phyloP scores from a whole-genome alignment of 73 alveolate genomes.

The Symbiodinium natans region DNA sequence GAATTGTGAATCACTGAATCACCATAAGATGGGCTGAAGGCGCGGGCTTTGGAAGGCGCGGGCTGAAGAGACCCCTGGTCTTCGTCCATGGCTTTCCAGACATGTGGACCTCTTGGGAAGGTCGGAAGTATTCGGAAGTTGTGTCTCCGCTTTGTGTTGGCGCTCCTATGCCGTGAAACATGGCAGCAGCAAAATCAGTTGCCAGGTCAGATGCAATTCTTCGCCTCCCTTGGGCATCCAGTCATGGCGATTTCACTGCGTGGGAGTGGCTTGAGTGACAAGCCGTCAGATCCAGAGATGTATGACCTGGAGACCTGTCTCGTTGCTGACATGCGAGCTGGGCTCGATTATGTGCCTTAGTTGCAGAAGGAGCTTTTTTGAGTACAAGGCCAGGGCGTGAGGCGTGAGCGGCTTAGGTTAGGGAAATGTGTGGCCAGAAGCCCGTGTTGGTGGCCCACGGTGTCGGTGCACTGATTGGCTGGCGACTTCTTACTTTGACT shows the following conservation, averaged over 20 bases:
- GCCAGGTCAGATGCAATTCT: not conserved
- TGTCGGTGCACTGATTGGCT: not conserved
- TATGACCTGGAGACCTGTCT: not conserved
- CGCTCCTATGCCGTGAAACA: too few relatives aligned
- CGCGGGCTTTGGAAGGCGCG: not conserved
- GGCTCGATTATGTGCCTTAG: not conserved
- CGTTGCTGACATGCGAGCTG: constrained; percentile 1
- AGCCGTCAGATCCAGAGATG: not conserved
- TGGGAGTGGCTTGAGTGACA: constrained; percentile 1
- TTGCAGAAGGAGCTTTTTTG: not conserved
- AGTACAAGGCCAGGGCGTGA: not conserved
- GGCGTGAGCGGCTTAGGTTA: not conserved
- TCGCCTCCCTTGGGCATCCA: not conserved
- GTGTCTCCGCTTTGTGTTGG: not conserved
- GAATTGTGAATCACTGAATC: too few relatives aligned
- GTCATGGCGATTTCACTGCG: not conserved
- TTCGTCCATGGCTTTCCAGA: not conserved
- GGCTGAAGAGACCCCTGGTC: constrained; percentile 1
- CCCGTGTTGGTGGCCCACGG: not conserved
- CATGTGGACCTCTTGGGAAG: constrained; percentile 21
- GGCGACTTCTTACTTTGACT: not conserved
- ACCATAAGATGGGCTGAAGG: not conserved
- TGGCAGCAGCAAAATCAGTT: not conserved
- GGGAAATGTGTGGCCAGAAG: not conserved
- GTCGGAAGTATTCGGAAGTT: not conserved